Evolutionary conservation across 2,329 filamentous ascomycete species (phyloP), one percentile per base, ranked within the genome.

Genomic region (Hyphodiscus sp.): DNA sequence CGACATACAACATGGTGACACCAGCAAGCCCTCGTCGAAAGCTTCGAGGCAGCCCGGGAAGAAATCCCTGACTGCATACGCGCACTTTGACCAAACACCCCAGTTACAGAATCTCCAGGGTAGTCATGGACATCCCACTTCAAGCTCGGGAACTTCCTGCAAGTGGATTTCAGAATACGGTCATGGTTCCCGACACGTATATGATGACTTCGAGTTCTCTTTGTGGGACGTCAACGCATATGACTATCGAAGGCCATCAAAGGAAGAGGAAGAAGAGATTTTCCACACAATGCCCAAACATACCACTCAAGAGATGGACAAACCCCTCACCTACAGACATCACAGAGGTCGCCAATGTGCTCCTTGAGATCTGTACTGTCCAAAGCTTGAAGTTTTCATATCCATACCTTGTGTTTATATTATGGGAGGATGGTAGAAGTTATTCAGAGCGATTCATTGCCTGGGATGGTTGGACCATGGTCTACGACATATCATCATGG

Each of bases 131-230:
- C 41, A 43, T 43, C 44, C 44, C 44, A 26, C 44, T 46, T 46
- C 44, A 29, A 46, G 44, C 44, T 46, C 18, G 44, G 23, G 23
- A 46, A 46, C 44, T 46, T 46, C 44, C 44, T 46, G 44, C 13
- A 46, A 46, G 44, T 20, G 44, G 44, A 46, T 46, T 46, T 46
- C 44, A 20, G 41, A 43, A 43, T 43, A 43, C 41, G 41, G 41
- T 43, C 41, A 43, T 43, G 41, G 41, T 43, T 43, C 41, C 41
- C 41, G 44, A 20, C 23, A 46, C 18, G 44, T 20, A 20, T 46
- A 46, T 26, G 44, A 46, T 46, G 44, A 46, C 44, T 46, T 46
- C 44, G 44, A 46, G 20, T 46, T 46, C 44, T 46, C 44, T 46
- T 46, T 46, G 44, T 46, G 44, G 44, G 44, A 46, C 23, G 18